Evolutionary conservation across 352 stramenopile species (phyloP), one percentile per base, ranked within the genome.

Genomic region (Phytophthora podocarpi): DNA sequence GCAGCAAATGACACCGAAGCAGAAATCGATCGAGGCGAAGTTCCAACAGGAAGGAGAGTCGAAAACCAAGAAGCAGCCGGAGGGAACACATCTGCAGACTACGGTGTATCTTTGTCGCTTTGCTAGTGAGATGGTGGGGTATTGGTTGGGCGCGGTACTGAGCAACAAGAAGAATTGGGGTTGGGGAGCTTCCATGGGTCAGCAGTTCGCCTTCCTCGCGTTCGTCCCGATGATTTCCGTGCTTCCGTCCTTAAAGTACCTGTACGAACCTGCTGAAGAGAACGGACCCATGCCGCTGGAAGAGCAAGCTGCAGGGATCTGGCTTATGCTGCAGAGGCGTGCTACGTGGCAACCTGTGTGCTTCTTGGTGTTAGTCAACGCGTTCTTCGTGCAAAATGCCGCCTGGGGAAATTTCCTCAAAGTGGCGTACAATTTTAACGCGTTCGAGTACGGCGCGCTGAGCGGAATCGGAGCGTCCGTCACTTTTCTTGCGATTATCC

Each of bases 391-490:
- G 40, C 80, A 91, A 31, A 92, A 94, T 67, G 73, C 85, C 8
- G 70, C 85, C 7, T 94, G 85, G 85, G 83, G 85, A 15, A 94
- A 94, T 61, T 94, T 82, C 43, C 67, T 94, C 13, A 86, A 80
- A 18, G 83, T 88, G 34, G 78, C 78, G 13, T 94, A 79, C 52
- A 31, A 65, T 36, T 94, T 93, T 39, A 67, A 85, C 42, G 80
- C 83, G 12, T 94, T 94, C 60, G 56, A 92, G 74, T 91, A 94
- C 45, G 85, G 83, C 7, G 80, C 83, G 1, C 67, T 94, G 48
- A 76, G 78, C 23, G 85, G 79, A 1, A 78, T 92, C 11, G 82
- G 79, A 21, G 81, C 85, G 16, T 85, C 54, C 15, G 83, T 94
- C 26, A 91, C 82, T 2, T 90, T 94, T 30, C 21, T 57, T 3